A percentile compares a stretch with the other conserved stretches of the same genome.
Evolutionary conservation across 768 basidiomycete genomes (phyloP).

Genomic region (Macrolepiota albuminosa): DNA sequence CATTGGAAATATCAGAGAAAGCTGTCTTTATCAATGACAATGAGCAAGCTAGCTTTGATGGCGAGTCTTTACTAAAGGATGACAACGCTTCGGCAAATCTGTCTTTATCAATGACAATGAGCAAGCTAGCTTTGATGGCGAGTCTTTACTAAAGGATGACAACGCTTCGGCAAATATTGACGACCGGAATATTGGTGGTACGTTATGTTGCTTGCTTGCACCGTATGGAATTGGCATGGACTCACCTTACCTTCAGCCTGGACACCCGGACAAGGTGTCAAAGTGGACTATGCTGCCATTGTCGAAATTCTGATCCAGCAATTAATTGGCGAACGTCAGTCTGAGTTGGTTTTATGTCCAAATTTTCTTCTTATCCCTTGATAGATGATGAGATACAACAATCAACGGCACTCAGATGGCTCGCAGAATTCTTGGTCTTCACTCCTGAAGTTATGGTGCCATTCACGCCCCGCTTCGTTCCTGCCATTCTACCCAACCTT

Average conservation of each 20-base stretch:
- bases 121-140: slow-evolving; percentile 33
- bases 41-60: slow-evolving; percentile 35
- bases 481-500: slow-evolving; percentile 90
- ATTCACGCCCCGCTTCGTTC: slow-evolving; percentile 89
- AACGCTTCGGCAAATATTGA: slow-evolving; percentile 39
- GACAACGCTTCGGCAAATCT: slow-evolving; percentile 46
- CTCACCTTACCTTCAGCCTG: slow-evolving; percentile 47
- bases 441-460: slow-evolving; percentile 90
- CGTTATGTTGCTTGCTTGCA: slow-evolving; percentile 10
- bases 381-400: slow-evolving; percentile 94
- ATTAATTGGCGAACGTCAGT: slow-evolving; percentile 77
- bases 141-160: slow-evolving; percentile 39
- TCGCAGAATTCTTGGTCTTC: slow-evolving; percentile 85
- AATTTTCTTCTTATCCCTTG: slow-evolving; percentile 1
- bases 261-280: slow-evolving; percentile 92
- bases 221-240: slow-evolving; percentile 3
- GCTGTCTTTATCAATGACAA: slow-evolving; percentile 53
- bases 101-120: slow-evolving; percentile 53
- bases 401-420: slow-evolving; percentile 89
- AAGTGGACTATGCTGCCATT: slow-evolving; percentile 86
- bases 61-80: slow-evolving; percentile 36
- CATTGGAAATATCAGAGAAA: slow-evolving; percentile 52
- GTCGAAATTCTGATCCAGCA: slow-evolving; percentile 91
- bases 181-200: slow-evolving; percentile 63
- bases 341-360: background rate